Base-by-base conservation (phyloP, 2,329 filamentous ascomycete species). In the Ceratocystis cubensis region DNA sequence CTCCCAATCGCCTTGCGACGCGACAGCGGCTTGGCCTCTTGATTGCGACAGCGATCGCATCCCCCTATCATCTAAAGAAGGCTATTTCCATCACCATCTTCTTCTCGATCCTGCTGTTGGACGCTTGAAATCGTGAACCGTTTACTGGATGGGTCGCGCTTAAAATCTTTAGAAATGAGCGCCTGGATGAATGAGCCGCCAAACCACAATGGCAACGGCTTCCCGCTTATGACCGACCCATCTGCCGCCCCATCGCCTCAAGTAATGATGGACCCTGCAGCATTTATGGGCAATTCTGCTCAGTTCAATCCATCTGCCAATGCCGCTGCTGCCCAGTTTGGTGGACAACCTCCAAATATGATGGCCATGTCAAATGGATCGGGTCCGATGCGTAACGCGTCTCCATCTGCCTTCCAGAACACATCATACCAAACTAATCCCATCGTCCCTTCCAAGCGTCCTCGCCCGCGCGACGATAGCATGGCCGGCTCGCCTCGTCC, bases 391-490 rank as follows among this genome's bases (percentile, higher is more conserved):
- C 89, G 90, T 81, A 92, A 91, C 76, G 86, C 85, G 69, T 92
- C 90, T 65, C 88, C 89, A 57, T 85, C 85, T 68, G 66, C 66
- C 30, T 93, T 89, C 75, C 83, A 88, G 73, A 89, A 88, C 17
- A 84, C 88, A 69, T 83, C 84, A 72, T 95, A 93, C 79, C 88
- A 91, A 74, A 90, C 90, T 71, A 93, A 89, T 77, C 82, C 88
- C 61, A 86, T 96, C 72, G 87, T 96, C 71, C 93, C 93, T 67
- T 93, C 92, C 25, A 99, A 97, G 78, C 85, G 94, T 72, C 84
- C 89, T 65, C 84, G 89, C 61, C 88, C 88, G 64, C 81, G 84
- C 73, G 91, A 96, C 76, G 92, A 96, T 75, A 92, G 87, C 73
- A 82, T 94, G 73, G 87, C 86, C 71, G 87, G 88, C 74, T 95